Evolutionary conservation across 495 filamentous ascomycete species (phyloP).

Genomic region (Hyaloscypha bicolor): DNA sequence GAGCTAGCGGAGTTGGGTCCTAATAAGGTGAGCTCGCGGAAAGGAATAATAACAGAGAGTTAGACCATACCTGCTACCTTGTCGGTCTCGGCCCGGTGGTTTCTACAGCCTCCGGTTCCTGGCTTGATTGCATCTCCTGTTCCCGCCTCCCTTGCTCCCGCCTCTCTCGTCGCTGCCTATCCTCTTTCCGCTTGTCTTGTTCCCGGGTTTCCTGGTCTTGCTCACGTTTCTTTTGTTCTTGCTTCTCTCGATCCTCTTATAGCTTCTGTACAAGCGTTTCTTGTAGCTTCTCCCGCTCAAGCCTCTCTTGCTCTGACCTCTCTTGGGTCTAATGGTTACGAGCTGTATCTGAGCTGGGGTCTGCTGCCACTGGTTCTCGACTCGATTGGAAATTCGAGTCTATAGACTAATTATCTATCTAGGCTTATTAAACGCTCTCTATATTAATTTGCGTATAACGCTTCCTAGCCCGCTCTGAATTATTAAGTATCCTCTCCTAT

Average conservation of each 20-base stretch:
- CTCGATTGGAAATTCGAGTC: no score
- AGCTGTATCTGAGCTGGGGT: no score
- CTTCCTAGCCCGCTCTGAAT: conserved; percentile 16
- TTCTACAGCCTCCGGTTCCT: neutral
- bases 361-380: no score
- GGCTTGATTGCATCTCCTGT: conserved; percentile 14
- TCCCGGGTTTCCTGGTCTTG: conserved; percentile 8
- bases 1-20: conserved; percentile 17
- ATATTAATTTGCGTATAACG: neutral
- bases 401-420: no score
- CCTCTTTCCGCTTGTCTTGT: neutral
- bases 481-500: conserved; percentile 9
- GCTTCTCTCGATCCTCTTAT: conserved; percentile 9
- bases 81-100: conserved; percentile 7
- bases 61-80: conserved; percentile 17
- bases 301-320: no score
- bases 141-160: conserved; percentile 12
- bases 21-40: conserved; percentile 19
- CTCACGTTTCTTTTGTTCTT: neutral
- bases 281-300: neutral
- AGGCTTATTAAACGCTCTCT: no score
- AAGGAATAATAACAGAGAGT: conserved; percentile 15
- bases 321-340: no score
- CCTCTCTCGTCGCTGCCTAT: neutral
- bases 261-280: neutral